Evolutionary conservation across 768 basidiomycete species (phyloP).

Genomic region (Rhizopogon vulgaris): DNA sequence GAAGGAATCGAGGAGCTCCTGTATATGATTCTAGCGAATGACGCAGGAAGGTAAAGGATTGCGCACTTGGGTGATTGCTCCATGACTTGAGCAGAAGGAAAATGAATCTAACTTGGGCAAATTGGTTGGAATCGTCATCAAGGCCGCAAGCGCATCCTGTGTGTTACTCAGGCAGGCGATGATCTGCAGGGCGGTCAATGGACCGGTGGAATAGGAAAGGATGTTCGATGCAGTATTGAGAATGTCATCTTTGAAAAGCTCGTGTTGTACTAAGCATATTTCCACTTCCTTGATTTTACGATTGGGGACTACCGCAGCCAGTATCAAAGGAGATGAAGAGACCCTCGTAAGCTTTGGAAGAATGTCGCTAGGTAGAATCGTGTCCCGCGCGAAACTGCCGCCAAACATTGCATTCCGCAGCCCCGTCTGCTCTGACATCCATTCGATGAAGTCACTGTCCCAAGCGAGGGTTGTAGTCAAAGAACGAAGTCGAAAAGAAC

Average conservation of each 20-base stretch:
- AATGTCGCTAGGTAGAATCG: conserved; percentile 6
- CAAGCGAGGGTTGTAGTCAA: conserved; percentile 19
- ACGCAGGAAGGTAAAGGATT: not conserved
- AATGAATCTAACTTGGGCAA: conserved; percentile 14
- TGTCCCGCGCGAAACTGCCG: conserved; percentile 9
- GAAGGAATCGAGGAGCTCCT: conserved; percentile 19
- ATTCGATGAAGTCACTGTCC: conserved; percentile 14
- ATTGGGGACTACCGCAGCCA: conserved; percentile 19
- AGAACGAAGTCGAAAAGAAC: conserved; percentile 19
- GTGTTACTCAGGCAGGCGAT: conserved; percentile 12
- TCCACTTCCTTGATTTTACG: conserved; percentile 19
- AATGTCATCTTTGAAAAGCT: conserved; percentile 18
- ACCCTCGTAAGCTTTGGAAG: conserved; percentile 17
- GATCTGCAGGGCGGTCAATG: conserved; percentile 17
- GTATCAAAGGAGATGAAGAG: conserved; percentile 19
- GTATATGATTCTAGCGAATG: not conserved
- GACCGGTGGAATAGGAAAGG: conserved; percentile 14
- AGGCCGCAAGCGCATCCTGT: conserved; percentile 13
- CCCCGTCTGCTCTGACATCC: conserved; percentile 14
- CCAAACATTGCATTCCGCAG: conserved; percentile 18
- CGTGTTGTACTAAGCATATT: conserved; percentile 18
- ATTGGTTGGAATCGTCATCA: conserved; percentile 13
- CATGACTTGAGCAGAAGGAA: conserved; percentile 18
- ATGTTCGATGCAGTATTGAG: conserved; percentile 15
- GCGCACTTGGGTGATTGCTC: conserved; percentile 16